A percentile compares a stretch with the other conserved stretches of the same genome.
Evolutionary conservation across 2,329 filamentous ascomycete genomes (phyloP).

Genomic region (Botrytis porri): DNA sequence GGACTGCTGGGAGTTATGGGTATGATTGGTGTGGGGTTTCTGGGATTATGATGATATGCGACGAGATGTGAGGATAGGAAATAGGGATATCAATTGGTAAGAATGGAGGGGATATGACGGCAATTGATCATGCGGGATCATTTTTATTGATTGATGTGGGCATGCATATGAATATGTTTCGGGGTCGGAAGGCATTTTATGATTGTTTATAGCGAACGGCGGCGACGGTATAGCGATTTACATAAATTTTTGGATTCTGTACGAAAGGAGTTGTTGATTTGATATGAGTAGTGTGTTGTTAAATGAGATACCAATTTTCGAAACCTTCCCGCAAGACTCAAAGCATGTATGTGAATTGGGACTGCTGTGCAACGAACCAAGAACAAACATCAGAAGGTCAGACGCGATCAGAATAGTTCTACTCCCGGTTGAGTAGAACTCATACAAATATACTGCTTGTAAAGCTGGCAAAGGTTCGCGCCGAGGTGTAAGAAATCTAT

Average conservation of each 20-base stretch:
- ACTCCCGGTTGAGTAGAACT: neutral
- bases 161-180: neutral
- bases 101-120: neutral
- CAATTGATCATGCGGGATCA: neutral
- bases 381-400: neutral
- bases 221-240: neutral
- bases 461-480: neutral
- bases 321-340: neutral
- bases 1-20: neutral
- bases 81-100: neutral
- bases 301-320: neutral
- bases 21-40: neutral
- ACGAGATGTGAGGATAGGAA: neutral
- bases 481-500: neutral
- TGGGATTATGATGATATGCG: neutral
- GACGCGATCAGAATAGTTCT: rapidly evolving
- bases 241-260: neutral
- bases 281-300: neutral
- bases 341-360: neutral
- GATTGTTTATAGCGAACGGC: neutral
- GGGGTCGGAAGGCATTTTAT: neutral
- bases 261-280: neutral
- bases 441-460: neutral
- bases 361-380: neutral
- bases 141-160: neutral